Evolutionary conservation across 2,329 filamentous ascomycete genomes (phyloP).

Genomic region (Diaporthe velutina): DNA sequence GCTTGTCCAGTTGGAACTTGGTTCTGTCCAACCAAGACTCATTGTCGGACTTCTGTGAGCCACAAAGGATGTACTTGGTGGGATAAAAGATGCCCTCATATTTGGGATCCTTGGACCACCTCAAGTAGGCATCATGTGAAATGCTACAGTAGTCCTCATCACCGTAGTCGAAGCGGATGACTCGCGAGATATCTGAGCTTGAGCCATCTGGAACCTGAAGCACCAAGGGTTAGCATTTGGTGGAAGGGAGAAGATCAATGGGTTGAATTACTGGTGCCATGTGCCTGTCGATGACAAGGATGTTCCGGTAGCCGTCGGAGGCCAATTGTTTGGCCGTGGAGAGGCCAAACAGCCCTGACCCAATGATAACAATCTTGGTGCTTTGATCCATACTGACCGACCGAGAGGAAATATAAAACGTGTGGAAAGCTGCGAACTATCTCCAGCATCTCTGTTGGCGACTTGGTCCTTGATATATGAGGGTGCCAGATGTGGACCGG

Average conservation of each 20-base stretch:
- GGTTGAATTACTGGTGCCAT: background rate
- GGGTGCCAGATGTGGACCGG: background rate
- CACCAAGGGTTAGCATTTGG: background rate
- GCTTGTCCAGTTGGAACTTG: background rate
- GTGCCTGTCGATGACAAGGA: background rate
- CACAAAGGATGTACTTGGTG: background rate
- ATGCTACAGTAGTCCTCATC: constrained; percentile 5
- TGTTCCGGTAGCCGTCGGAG: constrained; percentile 1
- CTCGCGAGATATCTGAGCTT: constrained; percentile 4
- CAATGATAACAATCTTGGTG: background rate
- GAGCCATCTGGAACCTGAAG: constrained; percentile 5
- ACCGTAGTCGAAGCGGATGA: constrained; percentile 8
- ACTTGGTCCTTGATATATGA: background rate
- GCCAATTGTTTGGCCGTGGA: background rate
- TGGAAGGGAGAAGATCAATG: background rate
- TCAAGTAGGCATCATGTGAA: background rate
- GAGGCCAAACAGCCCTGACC: constrained; percentile 6
- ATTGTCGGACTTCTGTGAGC: background rate
- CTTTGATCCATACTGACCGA: background rate
- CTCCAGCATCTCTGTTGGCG: background rate
- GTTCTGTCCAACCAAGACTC: background rate
- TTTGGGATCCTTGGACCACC: background rate
- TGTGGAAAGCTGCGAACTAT: background rate
- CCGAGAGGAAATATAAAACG: background rate
- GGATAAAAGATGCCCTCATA: background rate